Evolutionary conservation across 2,329 filamentous ascomycete species (phyloP).

Genomic region (Fusarium haematococcum): DNA sequence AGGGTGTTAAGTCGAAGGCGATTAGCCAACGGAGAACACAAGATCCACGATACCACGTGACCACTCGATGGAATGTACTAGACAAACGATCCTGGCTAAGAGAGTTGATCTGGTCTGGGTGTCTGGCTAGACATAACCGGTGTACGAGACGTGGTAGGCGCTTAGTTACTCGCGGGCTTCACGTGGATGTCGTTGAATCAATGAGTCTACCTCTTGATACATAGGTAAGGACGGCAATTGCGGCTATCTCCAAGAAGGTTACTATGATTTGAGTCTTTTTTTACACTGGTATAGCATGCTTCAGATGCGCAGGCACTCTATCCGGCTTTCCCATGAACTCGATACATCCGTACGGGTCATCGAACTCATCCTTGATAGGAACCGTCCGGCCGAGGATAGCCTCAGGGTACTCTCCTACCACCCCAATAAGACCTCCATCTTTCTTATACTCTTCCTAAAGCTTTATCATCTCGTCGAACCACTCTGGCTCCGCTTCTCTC

Average conservation of each 20-base stretch:
- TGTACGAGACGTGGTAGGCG: constrained; percentile 2
- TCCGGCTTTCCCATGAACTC: background rate
- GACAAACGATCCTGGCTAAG: background rate
- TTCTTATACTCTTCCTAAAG: background rate
- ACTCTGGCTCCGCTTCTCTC: constrained; percentile 38
- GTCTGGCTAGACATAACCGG: background rate
- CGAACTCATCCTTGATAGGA: background rate
- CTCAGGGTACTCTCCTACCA: background rate
- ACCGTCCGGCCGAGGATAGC: background rate
- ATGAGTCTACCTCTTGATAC: background rate
- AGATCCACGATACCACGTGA: background rate
- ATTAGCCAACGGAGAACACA: background rate
- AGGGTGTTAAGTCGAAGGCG: background rate
- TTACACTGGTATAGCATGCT: background rate
- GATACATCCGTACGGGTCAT: background rate
- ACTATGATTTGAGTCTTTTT: background rate
- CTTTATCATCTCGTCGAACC: constrained; percentile 44
- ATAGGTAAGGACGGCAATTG: no score
- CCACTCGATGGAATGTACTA: background rate
- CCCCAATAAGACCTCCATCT: constrained; percentile 27
- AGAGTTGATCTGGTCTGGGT: background rate
- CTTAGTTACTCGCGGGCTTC: background rate
- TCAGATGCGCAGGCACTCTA: background rate
- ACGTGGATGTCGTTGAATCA: background rate
- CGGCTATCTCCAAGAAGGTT: background rate